Evolutionary conservation across 139 green algal species (phyloP), one percentile per base, ranked within the genome.

Genomic region (Medakamo hakoo): DNA sequence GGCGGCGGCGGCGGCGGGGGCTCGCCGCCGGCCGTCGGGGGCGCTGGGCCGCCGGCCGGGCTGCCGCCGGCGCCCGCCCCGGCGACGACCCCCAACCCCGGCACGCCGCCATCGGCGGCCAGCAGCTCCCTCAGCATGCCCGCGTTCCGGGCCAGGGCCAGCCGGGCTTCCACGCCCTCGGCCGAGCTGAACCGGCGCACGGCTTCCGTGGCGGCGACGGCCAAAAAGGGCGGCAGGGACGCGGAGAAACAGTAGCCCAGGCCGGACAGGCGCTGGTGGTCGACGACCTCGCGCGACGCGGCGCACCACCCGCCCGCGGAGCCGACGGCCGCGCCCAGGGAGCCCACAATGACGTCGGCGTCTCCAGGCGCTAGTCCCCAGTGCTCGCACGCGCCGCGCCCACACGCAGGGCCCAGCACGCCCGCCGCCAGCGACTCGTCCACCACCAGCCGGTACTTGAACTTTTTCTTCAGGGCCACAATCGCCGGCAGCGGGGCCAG

Each of bases 231-330:
- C 25, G 93, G 93, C 71, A 97, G 81, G 4, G 86, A 90, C 5
- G 93, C 93, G 2, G 77, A 91, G 81, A 97, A 99, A 72, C 83
- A 90, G 81, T 99, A 99, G 57, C 93, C 93, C 27, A 73, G 68
- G 28, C 88, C 84, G 5, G 66, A 78, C 19, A 96, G 80, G 49
- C 88, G 83, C 73, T 95, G 89, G 73, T 97, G 92, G 68, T 96
- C 93, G 26, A 94, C 85, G 4, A 95, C 86, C 68, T 89, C 77
- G 24, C 75, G 69, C 48, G 68, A 73, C 21, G 85, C 85, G 24
- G 68, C 74, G 61, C 83, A 91, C 71, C 94, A 91, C 29, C 86
- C 87, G 24, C 93, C 93, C 5, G 94, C 76, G n/a, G 76, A 85
- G 24, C 66, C 91, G 30, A 97, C 70, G 4, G 88, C 62, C 62